These are phyloP conservation scores for Aphanomyces euteiches DNA, from an alignment of 352 stramenopile genomes.

Conservation along the genomic window DNA sequence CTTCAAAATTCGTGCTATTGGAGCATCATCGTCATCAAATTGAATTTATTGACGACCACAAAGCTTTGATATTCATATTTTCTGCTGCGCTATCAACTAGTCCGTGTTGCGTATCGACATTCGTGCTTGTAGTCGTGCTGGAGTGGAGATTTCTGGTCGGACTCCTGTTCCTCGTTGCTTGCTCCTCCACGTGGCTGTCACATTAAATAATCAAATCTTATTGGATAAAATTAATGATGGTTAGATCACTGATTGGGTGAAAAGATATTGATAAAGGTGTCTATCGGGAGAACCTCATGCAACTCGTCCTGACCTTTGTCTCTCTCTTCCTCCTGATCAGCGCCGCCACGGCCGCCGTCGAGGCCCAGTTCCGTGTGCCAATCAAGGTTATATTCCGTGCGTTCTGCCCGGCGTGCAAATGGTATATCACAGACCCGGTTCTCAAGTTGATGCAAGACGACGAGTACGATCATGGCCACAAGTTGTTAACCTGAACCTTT, in stretches of 20 bases:
- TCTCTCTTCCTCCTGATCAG: constrained; percentile 26
- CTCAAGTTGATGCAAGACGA: constrained; percentile 64
- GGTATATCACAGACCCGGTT: constrained; percentile 68
- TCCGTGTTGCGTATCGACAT: no score
- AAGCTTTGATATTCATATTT: no score
- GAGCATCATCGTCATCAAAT: no score
- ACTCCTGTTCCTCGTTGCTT: no score
- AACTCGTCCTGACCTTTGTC: not conserved
- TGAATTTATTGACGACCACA: no score
- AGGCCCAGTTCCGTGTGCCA: constrained; percentile 41
- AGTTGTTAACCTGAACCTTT: not conserved
- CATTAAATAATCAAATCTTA: not conserved
- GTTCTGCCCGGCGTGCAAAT: constrained; percentile 79
- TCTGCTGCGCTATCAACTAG: no score
- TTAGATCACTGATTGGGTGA: constrained; percentile 15
- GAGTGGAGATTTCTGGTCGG: no score
- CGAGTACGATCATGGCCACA: constrained; percentile 37
- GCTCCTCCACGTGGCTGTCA: not conserved
- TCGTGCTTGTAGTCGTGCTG: no score
- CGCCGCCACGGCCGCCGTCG: constrained; percentile 20
- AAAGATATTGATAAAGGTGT: not conserved
- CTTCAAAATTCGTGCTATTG: no score
- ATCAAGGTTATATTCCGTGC: constrained; percentile 67
- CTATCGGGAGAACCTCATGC: not conserved
- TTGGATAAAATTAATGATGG: constrained; percentile 6